Evolutionary conservation across 2,329 filamentous ascomycete species (phyloP).

Genomic region (Byssothecium circinans): DNA sequence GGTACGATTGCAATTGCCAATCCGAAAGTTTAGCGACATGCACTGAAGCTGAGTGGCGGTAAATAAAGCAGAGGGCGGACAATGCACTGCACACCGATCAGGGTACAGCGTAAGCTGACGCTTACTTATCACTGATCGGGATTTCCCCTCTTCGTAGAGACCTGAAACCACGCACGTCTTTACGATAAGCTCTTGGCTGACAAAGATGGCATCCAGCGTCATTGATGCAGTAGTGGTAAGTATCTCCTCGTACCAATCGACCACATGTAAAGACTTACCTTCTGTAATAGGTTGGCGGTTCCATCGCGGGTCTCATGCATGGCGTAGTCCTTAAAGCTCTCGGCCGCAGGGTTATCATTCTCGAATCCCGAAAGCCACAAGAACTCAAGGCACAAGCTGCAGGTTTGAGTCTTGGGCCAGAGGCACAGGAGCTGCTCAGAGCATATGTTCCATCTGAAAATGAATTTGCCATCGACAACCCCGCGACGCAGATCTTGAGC

Average conservation of each 20-base stretch:
- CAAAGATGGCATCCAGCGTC: background rate
- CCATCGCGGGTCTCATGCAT: slow-evolving; percentile 24
- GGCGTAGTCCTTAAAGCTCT: slow-evolving; percentile 20
- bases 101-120: too few relatives aligned
- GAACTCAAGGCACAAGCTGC: slow-evolving; percentile 18
- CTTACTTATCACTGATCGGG: too few relatives aligned
- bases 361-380: slow-evolving; percentile 14
- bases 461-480: slow-evolving; percentile 10
- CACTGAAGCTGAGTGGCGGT: too few relatives aligned
- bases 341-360: slow-evolving; percentile 15
- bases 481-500: slow-evolving; percentile 13
- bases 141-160: too few relatives aligned
- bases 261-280: background rate
- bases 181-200: too few relatives aligned
- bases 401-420: slow-evolving; percentile 18
- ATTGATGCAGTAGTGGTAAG: slow-evolving; percentile 1
- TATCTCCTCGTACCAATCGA: background rate
- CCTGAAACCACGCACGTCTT: too few relatives aligned
- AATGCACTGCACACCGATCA: too few relatives aligned
- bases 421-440: slow-evolving; percentile 15
- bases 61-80: too few relatives aligned
- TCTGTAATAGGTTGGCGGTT: slow-evolving; percentile 19
- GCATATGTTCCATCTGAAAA: slow-evolving; percentile 10
- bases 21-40: too few relatives aligned
- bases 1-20: too few relatives aligned